Conservation (phyloP, 1,284 basidiomycete species). For the Sporisorium scitamineum region DNA sequence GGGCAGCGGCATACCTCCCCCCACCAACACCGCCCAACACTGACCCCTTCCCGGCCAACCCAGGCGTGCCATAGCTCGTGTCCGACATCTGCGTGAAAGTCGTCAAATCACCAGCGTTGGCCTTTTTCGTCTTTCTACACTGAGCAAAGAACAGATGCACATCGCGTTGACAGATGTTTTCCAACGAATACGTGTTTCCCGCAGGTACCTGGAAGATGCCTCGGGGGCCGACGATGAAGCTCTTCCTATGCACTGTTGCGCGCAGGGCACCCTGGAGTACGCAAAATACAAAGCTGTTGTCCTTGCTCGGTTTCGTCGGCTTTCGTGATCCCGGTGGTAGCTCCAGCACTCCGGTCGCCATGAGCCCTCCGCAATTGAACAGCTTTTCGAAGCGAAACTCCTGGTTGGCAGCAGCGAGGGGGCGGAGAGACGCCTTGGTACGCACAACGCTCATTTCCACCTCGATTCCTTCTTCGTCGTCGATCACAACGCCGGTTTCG, state of each 20-base stretch:
- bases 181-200: slow-evolving; percentile 91
- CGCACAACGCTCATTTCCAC: slow-evolving; percentile 72
- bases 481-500: slow-evolving; percentile 77
- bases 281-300: slow-evolving; percentile 86
- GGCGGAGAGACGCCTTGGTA: slow-evolving; percentile 23
- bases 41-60: neutral
- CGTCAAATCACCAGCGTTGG: slow-evolving; percentile 33
- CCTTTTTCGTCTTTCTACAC: slow-evolving; percentile 75
- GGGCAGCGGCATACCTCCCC: neutral
- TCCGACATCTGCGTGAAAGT: slow-evolving; percentile 44
- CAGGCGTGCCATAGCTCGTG: slow-evolving; percentile 35
- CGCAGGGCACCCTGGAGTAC: slow-evolving; percentile 79
- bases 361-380: slow-evolving; percentile 91
- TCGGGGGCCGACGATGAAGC: slow-evolving; percentile 81
- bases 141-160: slow-evolving; percentile 92
- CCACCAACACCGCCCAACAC: neutral
- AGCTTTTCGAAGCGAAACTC: slow-evolving; percentile 90
- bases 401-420: slow-evolving; percentile 71
- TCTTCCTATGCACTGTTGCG: slow-evolving; percentile 83
- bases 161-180: slow-evolving; percentile 84
- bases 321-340: slow-evolving; percentile 84
- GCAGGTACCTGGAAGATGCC: slow-evolving; percentile 88
- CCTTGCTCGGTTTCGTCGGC: slow-evolving; percentile 87
- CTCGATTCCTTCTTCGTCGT: slow-evolving; percentile 77
- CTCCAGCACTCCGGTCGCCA: slow-evolving; percentile 87